Evolutionary conservation across 257 asterid genomes (phyloP).

Genomic region (Cruciata laevipes): DNA sequence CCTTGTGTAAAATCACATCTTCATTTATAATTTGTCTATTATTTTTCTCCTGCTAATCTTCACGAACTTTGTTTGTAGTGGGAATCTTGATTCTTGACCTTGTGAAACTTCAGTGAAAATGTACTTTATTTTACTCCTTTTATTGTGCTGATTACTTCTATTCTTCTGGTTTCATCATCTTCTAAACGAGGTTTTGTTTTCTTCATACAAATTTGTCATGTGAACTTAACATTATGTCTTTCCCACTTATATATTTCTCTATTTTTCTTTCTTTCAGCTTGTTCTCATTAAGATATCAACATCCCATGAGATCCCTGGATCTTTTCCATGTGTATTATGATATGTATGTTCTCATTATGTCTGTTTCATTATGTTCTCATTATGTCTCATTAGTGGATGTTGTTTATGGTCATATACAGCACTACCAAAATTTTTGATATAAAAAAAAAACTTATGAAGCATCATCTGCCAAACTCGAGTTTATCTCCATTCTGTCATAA

Average conservation of each 20-base stretch:
- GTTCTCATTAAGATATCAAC: not conserved
- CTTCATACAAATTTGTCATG: not conserved
- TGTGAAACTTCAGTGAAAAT: not conserved
- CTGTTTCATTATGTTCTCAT: not conserved
- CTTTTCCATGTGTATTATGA: not conserved
- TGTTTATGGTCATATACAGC: not conserved
- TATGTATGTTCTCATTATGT: not conserved
- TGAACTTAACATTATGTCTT: not conserved
- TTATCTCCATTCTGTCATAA: not conserved
- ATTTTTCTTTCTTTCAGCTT: not conserved
- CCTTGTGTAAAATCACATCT: not conserved
- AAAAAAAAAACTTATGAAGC: not conserved
- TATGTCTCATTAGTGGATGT: not conserved
- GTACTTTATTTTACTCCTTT: not conserved
- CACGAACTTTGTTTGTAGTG: not conserved
- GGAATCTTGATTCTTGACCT: not conserved
- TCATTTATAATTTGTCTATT: not conserved
- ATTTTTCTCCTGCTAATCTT: not conserved
- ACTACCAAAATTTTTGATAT: not conserved
- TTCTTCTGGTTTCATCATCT: not conserved
- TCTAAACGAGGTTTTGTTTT: not conserved
- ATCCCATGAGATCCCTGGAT: not conserved
- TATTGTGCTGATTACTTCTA: not conserved
- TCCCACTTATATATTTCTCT: not conserved
- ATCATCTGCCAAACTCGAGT: not conserved